These are phyloP conservation scores for Coccomyxa subellipsoidea DNA, from an alignment of 163 green algal species.

Conservation along the genomic window DNA sequence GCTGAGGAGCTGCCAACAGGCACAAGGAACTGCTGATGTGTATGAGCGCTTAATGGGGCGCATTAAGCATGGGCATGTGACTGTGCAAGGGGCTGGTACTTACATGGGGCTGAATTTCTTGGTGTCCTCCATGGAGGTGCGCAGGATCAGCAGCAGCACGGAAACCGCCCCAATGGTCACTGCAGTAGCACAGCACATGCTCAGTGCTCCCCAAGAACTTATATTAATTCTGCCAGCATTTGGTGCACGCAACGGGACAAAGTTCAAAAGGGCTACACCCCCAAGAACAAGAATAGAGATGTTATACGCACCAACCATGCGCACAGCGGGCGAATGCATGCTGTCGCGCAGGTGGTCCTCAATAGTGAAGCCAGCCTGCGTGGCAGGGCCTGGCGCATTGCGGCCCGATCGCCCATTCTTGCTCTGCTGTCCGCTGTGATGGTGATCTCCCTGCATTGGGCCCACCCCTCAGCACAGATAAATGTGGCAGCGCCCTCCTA, in stretches of 20 bases:
- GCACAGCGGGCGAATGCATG: not conserved
- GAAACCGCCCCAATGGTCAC: not conserved
- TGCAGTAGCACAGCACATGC: not conserved
- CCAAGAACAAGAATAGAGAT: not conserved
- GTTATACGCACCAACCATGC: not conserved
- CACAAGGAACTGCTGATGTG: no score
- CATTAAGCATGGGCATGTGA: not conserved
- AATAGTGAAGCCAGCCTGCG: not conserved
- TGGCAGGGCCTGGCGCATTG: not conserved
- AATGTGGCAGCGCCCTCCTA: not conserved
- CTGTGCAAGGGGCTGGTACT: not conserved
- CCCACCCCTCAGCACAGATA: not conserved
- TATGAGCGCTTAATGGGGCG: no score
- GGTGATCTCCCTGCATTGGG: not conserved
- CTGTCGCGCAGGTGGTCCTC: conserved; percentile 1
- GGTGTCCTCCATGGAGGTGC: conserved; percentile 3
- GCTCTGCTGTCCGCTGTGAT: no score
- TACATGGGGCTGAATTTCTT: not conserved
- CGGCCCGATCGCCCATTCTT: not conserved
- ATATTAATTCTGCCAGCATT: not conserved
- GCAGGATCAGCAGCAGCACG: conserved; percentile 7
- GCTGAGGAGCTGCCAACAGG: no score
- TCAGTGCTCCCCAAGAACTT: not conserved
- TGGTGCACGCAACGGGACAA: not conserved
- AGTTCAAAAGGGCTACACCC: not conserved